Percentiles rank a stretch among this genome's conserved stretches.
Conservation (phyloP, 345 rosid species). For the Populus davidiana region DNA sequence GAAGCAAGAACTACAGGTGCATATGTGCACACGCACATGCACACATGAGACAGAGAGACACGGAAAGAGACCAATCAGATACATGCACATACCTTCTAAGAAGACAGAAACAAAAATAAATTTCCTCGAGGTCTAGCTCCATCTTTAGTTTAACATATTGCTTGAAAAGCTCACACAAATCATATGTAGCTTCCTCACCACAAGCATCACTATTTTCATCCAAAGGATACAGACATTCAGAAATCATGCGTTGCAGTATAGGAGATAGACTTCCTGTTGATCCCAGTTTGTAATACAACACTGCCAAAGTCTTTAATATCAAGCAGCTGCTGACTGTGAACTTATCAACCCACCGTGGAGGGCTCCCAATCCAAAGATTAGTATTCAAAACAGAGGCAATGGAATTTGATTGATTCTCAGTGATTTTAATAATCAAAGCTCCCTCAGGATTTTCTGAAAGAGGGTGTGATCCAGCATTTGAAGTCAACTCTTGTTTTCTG, state of each 20-base stretch:
- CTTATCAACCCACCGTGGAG: conserved; percentile 71
- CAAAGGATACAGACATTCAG: conserved; percentile 26
- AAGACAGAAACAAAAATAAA: conserved; percentile 67
- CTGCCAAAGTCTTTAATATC: conserved; percentile 48
- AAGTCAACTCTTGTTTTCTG: conserved; percentile 38
- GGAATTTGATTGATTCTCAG: conserved; percentile 35
- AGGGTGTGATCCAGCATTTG: conserved; percentile 31
- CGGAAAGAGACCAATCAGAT: neutral
- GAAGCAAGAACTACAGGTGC: neutral
- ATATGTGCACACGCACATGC: neutral
- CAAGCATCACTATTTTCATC: conserved; percentile 39
- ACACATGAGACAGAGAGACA: neutral
- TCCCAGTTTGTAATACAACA: conserved; percentile 49
- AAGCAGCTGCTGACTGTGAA: conserved; percentile 55
- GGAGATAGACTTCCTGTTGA: conserved; percentile 50
- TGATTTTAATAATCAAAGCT: conserved; percentile 16
- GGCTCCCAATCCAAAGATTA: conserved; percentile 69
- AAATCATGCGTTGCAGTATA: conserved; percentile 47
- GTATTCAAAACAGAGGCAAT: conserved; percentile 12
- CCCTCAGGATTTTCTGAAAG: conserved; percentile 32
- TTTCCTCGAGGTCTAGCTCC: conserved; percentile 72
- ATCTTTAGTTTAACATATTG: conserved; percentile 66
- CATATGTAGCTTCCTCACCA: conserved; percentile 42
- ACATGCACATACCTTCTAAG: conserved; percentile 53
- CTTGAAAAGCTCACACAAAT: conserved; percentile 58